Conservation (phyloP, 2,329 filamentous ascomycete genomes). For the Pestalotiopsis fici region DNA sequence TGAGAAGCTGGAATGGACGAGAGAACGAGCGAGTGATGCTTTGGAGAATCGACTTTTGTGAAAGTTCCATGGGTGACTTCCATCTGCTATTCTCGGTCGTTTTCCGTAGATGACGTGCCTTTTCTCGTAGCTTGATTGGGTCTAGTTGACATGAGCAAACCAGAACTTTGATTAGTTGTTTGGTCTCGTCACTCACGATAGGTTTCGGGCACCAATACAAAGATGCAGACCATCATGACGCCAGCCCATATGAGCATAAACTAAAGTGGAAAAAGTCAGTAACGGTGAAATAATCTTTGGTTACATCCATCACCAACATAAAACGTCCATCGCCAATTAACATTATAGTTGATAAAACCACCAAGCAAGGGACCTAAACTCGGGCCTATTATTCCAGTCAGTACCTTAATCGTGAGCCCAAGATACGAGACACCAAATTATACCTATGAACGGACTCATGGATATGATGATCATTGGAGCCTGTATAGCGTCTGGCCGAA, state of each 20-base stretch:
- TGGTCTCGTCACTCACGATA: constrained; percentile 56
- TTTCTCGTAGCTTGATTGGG: constrained; percentile 70
- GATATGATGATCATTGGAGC: constrained; percentile 83
- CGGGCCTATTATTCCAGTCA: constrained; percentile 47
- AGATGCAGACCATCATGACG: constrained; percentile 62
- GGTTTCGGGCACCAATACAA: constrained; percentile 81
- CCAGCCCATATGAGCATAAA: constrained; percentile 79
- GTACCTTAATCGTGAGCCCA: not conserved
- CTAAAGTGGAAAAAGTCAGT: constrained; percentile 10
- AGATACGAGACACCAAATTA: too few relatives aligned
- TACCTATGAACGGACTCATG: constrained; percentile 59
- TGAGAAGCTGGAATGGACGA: constrained; percentile 75
- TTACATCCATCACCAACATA: constrained; percentile 46
- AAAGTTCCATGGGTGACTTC: constrained; percentile 75
- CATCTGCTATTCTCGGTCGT: constrained; percentile 76
- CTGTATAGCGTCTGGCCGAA: constrained; percentile 67
- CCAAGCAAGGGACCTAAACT: constrained; percentile 64
- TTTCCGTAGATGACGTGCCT: constrained; percentile 69
- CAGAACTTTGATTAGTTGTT: not conserved
- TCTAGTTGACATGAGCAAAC: constrained; percentile 33
- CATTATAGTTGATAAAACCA: constrained; percentile 80
- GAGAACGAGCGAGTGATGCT: constrained; percentile 62
- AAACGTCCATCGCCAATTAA: constrained; percentile 79
- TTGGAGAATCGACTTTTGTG: constrained; percentile 64
- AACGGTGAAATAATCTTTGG: not conserved